A percentile compares a stretch with the other conserved stretches of the same genome.
These are phyloP conservation scores for Eucalyptus polyanthemos DNA, from an alignment of 345 rosid species.

Conservation along the genomic window DNA sequence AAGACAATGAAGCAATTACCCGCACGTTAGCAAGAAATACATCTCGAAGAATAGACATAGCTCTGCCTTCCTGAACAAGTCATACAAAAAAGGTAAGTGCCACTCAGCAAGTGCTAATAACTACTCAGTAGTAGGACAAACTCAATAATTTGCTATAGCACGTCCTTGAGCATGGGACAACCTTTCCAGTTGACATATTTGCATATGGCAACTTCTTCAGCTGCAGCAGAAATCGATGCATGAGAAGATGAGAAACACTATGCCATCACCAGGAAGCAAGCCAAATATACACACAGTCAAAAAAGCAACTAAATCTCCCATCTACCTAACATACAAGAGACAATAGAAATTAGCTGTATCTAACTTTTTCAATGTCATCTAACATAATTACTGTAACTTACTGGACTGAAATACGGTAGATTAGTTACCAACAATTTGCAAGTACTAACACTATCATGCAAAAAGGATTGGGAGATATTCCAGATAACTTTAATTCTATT, in stretches of 20 bases:
- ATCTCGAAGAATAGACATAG: conserved; percentile 49
- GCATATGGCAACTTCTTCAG: conserved; percentile 33
- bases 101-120: not conserved
- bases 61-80: conserved; percentile 50
- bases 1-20: conserved; percentile 25
- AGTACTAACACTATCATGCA: not conserved
- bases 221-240: conserved; percentile 14
- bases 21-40: conserved; percentile 87
- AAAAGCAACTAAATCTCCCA: not conserved
- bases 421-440: not conserved
- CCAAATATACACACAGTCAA: not conserved
- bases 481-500: not conserved
- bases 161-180: not conserved
- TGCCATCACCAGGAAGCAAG: not conserved
- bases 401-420: not conserved
- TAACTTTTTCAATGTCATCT: not conserved
- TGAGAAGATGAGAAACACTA: not conserved
- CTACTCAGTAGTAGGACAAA: not conserved
- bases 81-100: not conserved
- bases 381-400: not conserved
- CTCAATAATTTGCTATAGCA: not conserved
- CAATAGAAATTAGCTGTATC: not conserved
- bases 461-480: not conserved
- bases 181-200: conserved; percentile 33
- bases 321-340: not conserved